Conservation (phyloP, 1,139 yeast genomes). For the Geotrichum cucujoidarum region DNA sequence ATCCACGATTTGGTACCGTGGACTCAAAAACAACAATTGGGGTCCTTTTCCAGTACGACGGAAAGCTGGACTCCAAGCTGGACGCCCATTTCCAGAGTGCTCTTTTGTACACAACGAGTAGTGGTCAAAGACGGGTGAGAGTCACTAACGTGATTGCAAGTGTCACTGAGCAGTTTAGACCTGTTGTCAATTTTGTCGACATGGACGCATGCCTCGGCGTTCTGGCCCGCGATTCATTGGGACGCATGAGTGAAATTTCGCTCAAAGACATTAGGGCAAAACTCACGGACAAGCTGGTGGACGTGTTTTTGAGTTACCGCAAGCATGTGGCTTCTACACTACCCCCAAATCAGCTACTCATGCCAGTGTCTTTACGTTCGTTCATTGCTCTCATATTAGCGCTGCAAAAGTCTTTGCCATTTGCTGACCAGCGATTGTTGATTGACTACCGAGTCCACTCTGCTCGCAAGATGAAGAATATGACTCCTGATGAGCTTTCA, state of each 20-base stretch:
- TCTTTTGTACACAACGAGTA: constrained; percentile 67
- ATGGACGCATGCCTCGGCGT: constrained; percentile 73
- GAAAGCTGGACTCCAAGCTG: constrained; percentile 60
- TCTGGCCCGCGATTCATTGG: constrained; percentile 63
- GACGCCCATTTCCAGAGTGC: constrained; percentile 95
- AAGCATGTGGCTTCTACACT: constrained; percentile 44
- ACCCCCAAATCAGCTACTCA: constrained; percentile 60
- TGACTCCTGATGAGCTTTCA: constrained; percentile 56
- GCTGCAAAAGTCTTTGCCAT: constrained; percentile 61
- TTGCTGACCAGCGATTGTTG: constrained; percentile 43
- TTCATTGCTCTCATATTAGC: constrained; percentile 65
- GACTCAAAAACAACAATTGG: constrained; percentile 64
- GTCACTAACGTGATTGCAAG: constrained; percentile 79
- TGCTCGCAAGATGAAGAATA: constrained; percentile 48
- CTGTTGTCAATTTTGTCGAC: constrained; percentile 74
- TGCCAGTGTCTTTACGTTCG: constrained; percentile 77
- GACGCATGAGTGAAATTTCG: constrained; percentile 51
- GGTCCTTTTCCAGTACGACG: constrained; percentile 71
- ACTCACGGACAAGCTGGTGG: constrained; percentile 62
- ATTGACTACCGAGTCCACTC: constrained; percentile 55
- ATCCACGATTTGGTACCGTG: constrained; percentile 66
- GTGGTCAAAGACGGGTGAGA: constrained; percentile 77
- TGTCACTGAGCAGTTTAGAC: constrained; percentile 67
- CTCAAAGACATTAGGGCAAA: constrained; percentile 59
- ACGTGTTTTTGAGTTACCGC: constrained; percentile 73